Evolutionary conservation across 331 rosid species (phyloP), one percentile per base, ranked within the genome.

Genomic region (Prunus yedoensis): DNA sequence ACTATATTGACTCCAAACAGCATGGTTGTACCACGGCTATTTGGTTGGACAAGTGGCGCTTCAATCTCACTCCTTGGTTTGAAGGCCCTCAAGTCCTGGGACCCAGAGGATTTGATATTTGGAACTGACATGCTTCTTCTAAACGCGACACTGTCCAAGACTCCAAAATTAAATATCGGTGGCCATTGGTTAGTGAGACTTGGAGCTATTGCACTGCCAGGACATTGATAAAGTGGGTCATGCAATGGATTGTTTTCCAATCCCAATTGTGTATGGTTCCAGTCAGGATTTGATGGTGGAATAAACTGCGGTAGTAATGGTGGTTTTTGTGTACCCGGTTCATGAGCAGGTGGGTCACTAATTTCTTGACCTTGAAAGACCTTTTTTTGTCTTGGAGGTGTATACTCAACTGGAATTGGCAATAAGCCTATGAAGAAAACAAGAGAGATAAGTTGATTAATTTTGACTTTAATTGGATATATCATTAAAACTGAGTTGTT

Each of bases 361-460:
- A 53, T 70, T 78, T 86, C 89, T 88, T 90, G 88, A 85, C 88
- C 89, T 85, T 86, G 93, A 72, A 90, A 86, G 88, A 79, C 89
- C 89, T 57, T 66, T 41, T 60, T 66, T 71, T 28, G 43, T 61
- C 74, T 80, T 54, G 20, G 80, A 74, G 85, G 54, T 32, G 66
- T 64, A 66, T 18, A 23, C 64, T 57, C 62, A 72, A 54, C 81
- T 49, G 85, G 72, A 77, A 68, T 70, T 28, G 49, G 74, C 70
- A 47, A 35, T 11, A 49, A 51, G 62, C 68, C 84, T 83, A 68
- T 59, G 23, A 41, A 64, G 70, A 57, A 68, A 68, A 64, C 47
- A 68, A 63, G 43, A 66, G 38, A 57, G 54, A 47, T 54, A 71
- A 49, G 21, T 71, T 65, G 62, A 78, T 75, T 66, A 78, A 27